phyloP scores from a whole-genome alignment of 139 green algal species.

The Micractinium conductrix region DNA sequence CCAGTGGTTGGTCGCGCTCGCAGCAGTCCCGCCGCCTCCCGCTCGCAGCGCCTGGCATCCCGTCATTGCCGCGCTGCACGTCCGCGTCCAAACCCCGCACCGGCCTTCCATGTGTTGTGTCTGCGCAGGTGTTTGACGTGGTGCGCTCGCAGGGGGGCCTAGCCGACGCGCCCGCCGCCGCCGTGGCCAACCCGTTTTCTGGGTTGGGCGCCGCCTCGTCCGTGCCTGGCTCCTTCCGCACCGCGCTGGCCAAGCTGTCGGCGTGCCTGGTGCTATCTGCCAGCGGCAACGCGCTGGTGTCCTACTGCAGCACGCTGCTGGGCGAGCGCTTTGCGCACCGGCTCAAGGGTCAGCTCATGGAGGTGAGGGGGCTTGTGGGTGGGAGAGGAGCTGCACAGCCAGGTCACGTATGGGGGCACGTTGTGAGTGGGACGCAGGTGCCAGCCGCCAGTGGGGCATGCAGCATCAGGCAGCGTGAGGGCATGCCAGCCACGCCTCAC shows the following conservation, averaged over 20 bases:
- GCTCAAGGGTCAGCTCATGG: slow-evolving; percentile 36
- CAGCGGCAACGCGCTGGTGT: slow-evolving; percentile 26
- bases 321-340: slow-evolving; percentile 41
- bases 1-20: background rate
- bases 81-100: background rate
- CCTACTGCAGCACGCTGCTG: slow-evolving; percentile 29
- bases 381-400: no score
- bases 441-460: no score
- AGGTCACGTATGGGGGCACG: no score
- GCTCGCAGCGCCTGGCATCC: background rate
- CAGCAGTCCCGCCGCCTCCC: no score
- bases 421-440: no score
- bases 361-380: no score
- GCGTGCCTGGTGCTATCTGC: slow-evolving; percentile 39
- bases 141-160: slow-evolving; percentile 19
- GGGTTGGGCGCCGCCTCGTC: background rate
- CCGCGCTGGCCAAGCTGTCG: slow-evolving; percentile 11
- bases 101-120: background rate
- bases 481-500: no score
- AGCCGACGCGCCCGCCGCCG: background rate
- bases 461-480: no score
- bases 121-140: slow-evolving; percentile 39
- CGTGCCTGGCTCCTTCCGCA: slow-evolving; percentile 28
- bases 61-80: background rate
- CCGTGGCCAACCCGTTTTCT: background rate